A percentile compares a stretch with the other conserved stretches of the same genome.
Conservation (phyloP, 306 rosid genomes). For the Fagus crenata region DNA sequence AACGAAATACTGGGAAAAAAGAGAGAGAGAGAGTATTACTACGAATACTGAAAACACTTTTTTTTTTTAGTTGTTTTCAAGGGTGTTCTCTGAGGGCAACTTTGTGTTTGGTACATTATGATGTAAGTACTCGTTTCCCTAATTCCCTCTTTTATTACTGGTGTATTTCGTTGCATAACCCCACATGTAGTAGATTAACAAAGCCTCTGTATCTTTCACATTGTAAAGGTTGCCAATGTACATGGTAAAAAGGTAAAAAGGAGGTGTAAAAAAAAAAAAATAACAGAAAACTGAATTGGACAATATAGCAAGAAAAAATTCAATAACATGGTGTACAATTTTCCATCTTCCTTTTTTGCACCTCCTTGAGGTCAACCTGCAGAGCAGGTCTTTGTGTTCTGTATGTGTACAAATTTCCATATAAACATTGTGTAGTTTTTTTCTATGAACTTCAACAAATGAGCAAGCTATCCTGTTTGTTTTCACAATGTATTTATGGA, state of each 20-base stretch:
- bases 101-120: not conserved
- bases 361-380: constrained; percentile 24
- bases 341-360: constrained; percentile 25
- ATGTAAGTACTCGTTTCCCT: not conserved
- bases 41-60: no score
- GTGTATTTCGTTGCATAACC: not conserved
- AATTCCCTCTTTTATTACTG: not conserved
- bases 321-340: constrained; percentile 20
- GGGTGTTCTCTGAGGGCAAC: no score
- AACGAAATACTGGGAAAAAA: no score
- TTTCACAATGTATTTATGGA: constrained; percentile 33
- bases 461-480: constrained; percentile 7
- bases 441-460: constrained; percentile 11
- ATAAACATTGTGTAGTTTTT: constrained; percentile 16
- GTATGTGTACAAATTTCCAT: constrained; percentile 34
- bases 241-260: constrained; percentile 16
- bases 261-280: not conserved
- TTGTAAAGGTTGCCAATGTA: constrained; percentile 38
- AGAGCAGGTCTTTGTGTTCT: constrained; percentile 25
- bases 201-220: constrained; percentile 39
- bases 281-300: constrained; percentile 15
- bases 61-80: no score
- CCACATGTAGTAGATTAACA: not conserved
- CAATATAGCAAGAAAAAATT: constrained; percentile 22
- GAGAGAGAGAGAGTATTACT: no score